These are phyloP conservation scores for Diaporthe humulicola DNA, from an alignment of 2,329 filamentous ascomycete genomes.

Conservation along the genomic window DNA sequence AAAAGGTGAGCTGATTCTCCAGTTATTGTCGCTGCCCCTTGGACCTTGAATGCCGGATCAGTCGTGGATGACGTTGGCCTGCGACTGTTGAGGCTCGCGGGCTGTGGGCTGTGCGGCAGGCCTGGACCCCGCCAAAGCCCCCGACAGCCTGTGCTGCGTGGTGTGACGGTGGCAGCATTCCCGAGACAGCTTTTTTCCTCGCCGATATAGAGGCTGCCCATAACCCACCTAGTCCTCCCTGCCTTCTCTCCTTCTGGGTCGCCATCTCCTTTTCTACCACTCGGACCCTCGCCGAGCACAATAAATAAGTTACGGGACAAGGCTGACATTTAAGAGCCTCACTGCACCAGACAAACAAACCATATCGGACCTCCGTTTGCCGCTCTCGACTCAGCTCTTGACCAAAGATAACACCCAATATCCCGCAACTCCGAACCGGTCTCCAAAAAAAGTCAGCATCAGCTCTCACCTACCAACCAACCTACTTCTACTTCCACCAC, in stretches of 20 bases:
- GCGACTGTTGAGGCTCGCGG: constrained; percentile 5
- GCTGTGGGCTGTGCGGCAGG: constrained; percentile 9
- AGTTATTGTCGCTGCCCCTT: constrained; percentile 16
- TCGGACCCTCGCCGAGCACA: constrained; percentile 38
- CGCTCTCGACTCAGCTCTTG: not conserved
- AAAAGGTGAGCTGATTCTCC: constrained; percentile 36
- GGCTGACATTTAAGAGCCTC: constrained; percentile 29
- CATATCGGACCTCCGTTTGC: constrained; percentile 25
- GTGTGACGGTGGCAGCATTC: constrained; percentile 36
- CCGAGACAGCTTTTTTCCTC: constrained; percentile 40
- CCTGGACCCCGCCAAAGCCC: constrained; percentile 29
- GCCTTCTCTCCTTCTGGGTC: constrained; percentile 20
- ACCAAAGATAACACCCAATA: not conserved
- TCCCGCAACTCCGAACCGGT: not conserved
- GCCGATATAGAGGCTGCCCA: constrained; percentile 38
- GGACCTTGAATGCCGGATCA: constrained; percentile 7
- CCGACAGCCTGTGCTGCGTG: constrained; percentile 21
- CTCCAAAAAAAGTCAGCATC: not conserved
- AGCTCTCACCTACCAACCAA: not conserved
- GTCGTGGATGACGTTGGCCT: constrained; percentile 28
- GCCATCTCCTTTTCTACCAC: constrained; percentile 31
- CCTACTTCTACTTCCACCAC: not conserved
- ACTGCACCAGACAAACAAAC: constrained; percentile 13
- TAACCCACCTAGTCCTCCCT: constrained; percentile 35
- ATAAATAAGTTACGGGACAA: not conserved